phyloP scores from a whole-genome alignment of 1,284 basidiomycete genomes.

The Ceratobasidium sp. region DNA sequence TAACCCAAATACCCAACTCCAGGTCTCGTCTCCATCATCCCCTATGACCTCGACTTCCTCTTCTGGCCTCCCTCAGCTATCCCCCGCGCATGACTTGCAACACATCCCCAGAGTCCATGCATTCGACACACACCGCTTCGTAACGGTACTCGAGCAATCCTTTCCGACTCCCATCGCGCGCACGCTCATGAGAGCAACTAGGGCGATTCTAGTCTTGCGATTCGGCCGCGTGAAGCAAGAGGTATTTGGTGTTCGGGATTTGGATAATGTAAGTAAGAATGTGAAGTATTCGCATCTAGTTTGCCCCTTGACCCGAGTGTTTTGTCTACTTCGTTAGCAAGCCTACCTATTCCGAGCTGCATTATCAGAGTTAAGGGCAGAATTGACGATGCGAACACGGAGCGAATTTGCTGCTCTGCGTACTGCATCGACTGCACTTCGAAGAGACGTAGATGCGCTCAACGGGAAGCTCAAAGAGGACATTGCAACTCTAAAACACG shows the following conservation, averaged over 20 bases:
- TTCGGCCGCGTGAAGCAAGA: conserved; percentile 80
- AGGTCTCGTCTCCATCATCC: conserved; percentile 23
- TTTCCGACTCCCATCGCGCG: conserved; percentile 78
- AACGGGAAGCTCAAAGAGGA: conserved; percentile 96
- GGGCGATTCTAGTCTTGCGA: conserved; percentile 82
- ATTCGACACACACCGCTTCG: conserved; percentile 65
- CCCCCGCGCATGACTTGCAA: conserved; percentile 6
- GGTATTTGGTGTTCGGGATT: conserved; percentile 84
- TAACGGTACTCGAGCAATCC: conserved; percentile 72
- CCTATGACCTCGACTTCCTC: conserved; percentile 1
- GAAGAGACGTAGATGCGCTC: conserved; percentile 89
- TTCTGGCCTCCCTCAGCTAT: conserved; percentile 22
- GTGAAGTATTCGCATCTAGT: not conserved
- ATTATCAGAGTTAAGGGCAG: conserved; percentile 89
- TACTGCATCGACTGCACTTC: conserved; percentile 76
- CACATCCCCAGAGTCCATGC: conserved; percentile 41
- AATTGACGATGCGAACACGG: conserved; percentile 84
- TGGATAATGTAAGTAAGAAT: conserved; percentile 84
- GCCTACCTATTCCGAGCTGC: conserved; percentile 97
- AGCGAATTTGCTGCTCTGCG: conserved; percentile 88
- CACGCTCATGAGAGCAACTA: conserved; percentile 88
- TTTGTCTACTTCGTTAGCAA: conserved; percentile 68
- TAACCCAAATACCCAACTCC: conserved; percentile 18
- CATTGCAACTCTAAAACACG: conserved; percentile 89
- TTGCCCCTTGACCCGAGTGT: not conserved